Evolutionary conservation across 2,329 filamentous ascomycete genomes (phyloP), one percentile per base, ranked within the genome.

Genomic region (Diaporthe batatas): DNA sequence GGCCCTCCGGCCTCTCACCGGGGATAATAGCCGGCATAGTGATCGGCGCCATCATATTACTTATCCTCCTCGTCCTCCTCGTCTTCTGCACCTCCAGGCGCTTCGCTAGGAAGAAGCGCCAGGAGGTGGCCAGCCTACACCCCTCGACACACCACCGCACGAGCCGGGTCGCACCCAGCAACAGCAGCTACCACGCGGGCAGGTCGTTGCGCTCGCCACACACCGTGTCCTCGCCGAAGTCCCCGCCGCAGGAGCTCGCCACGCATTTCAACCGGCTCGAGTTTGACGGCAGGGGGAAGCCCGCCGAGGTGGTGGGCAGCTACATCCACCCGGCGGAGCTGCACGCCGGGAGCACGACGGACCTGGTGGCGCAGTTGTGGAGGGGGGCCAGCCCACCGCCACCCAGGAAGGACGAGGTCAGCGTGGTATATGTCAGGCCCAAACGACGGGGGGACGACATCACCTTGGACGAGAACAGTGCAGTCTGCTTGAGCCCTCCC

Each of bases 11-110:
- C 34, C 34, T 70, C 70, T 29, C 70, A 69, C 32, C 62, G 51
- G 78, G 78, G 8, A 76, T 74, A 18, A 78, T 80, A 53, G 77
- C 77, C 14, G 78, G 77, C 47, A 79, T 80, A 32, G 76, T 77
- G 3, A 68, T 79, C 25, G 77, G 72, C 25, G 71, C 72, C 54
- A 55, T 77, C 0, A 58, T 75, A 10, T 68, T 69, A 18, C 75
- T 42, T 23, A 32, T 77, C 10, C 55, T 77, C n/a, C 21, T 78
- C 14, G 71, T 64, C 34, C 72, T 73, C 21, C 44, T 49, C 18
- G 68, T 77, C 11, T 74, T 74, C 71, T 74, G 73, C 59, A 70
- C 55, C 23, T 74, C 73, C 1, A 62, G 73, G 8, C 59, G 25
- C 18, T 62, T 73, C 10, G 73, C 73, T 18, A 68, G 71, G 58